phyloP scores from a whole-genome alignment of 176 grass and related monocot genomes.

The Neostapfia colusana region DNA sequence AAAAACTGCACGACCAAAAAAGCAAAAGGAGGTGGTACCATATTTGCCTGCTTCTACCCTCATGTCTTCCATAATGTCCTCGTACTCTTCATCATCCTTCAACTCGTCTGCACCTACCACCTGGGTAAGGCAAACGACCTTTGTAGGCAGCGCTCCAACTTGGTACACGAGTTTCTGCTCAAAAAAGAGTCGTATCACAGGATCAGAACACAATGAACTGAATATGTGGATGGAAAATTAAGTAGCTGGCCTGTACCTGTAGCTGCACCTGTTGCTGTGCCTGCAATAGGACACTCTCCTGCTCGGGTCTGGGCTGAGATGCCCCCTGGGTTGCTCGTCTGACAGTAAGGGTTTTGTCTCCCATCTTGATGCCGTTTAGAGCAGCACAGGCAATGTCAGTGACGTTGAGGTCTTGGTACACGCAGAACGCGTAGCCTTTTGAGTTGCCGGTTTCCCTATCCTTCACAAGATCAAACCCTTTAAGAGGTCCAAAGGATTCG shows the following conservation, averaged over 20 bases:
- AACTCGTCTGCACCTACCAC: conserved; percentile 78
- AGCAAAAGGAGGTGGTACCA: conserved; percentile 43
- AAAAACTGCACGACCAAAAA: conserved; percentile 26
- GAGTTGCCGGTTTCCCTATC: conserved; percentile 98
- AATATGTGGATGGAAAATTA: conserved; percentile 1
- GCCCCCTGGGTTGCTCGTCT: conserved; percentile 91
- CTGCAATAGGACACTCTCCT: conserved; percentile 89
- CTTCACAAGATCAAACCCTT: conserved; percentile 98
- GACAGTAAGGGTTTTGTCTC: conserved; percentile 97
- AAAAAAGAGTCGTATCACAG: conserved; percentile 22
- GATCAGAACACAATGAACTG: conserved; percentile 11
- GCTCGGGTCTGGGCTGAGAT: conserved; percentile 83
- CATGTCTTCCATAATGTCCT: conserved; percentile 99
- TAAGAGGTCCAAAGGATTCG: conserved; percentile 84
- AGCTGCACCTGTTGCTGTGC: conserved; percentile 96
- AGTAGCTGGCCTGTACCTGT: conserved; percentile 56
- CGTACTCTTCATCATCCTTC: conserved; percentile 91
- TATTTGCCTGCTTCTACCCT: conserved; percentile 91
- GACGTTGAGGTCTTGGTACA: conserved; percentile 88
- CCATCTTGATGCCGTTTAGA: conserved; percentile 99
- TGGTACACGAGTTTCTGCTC: conserved; percentile 95
- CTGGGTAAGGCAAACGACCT: conserved; percentile 85
- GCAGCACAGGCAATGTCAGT: conserved; percentile 97
- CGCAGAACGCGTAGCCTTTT: conserved; percentile 96
- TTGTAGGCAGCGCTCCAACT: conserved; percentile 81